Evolutionary conservation across 306 rosid genomes (phyloP).

Genomic region (Ochetophila trinervis): DNA sequence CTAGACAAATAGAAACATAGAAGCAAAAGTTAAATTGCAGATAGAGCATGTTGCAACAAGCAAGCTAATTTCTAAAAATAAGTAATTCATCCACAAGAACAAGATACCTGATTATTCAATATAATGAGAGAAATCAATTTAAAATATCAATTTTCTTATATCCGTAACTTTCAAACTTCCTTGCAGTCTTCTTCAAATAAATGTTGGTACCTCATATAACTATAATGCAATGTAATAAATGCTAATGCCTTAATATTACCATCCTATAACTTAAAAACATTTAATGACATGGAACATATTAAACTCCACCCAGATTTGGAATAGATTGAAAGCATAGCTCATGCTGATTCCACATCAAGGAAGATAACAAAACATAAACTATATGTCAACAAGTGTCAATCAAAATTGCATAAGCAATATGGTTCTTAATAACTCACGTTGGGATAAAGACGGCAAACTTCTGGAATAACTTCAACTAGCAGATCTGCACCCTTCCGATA

Average conservation of each 20-base stretch:
- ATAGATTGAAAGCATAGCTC: background rate
- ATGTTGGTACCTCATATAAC: too few relatives aligned
- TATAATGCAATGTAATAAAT: too few relatives aligned
- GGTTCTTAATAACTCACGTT: conserved; percentile 52
- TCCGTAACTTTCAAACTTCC: background rate
- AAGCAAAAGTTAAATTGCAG: background rate
- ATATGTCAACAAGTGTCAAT: background rate
- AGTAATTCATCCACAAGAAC: background rate
- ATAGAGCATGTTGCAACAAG: background rate
- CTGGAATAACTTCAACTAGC: conserved; percentile 94
- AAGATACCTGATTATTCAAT: background rate
- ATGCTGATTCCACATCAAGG: background rate
- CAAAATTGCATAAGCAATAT: background rate
- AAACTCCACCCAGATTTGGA: background rate
- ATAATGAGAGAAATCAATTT: background rate
- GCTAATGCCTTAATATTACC: too few relatives aligned
- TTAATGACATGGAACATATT: too few relatives aligned
- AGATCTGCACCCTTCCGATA: conserved; percentile 90
- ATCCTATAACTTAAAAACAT: too few relatives aligned
- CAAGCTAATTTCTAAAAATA: background rate
- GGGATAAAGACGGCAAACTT: conserved; percentile 69
- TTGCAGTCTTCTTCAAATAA: background rate
- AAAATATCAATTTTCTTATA: background rate
- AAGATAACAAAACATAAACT: background rate
- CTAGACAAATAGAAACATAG: background rate